Conservation (phyloP, 208 protist genomes). For the Novymonas esmeraldas region DNA sequence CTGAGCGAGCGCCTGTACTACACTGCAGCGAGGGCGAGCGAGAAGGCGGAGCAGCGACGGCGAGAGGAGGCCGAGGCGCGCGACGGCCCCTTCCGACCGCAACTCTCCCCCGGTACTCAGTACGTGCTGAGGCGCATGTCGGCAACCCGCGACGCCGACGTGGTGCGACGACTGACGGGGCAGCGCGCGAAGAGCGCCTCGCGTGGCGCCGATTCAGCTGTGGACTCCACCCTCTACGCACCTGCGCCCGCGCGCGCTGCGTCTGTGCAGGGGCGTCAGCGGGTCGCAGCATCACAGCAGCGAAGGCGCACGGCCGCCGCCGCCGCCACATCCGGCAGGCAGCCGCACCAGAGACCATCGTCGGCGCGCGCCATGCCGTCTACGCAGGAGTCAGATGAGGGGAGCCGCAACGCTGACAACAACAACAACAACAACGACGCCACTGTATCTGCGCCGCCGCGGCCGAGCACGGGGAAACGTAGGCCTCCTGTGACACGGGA, state of each 20-base stretch:
- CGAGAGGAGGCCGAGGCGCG: conserved; percentile 16
- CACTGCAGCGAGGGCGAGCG: conserved; percentile 22
- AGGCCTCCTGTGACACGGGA: conserved; percentile 11
- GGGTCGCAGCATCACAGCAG: neutral
- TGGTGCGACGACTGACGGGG: conserved; percentile 66
- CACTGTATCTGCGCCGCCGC: no score
- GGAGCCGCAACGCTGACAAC: no score
- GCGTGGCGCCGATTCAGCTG: neutral
- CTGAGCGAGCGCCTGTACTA: conserved; percentile 70
- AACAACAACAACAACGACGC: no score
- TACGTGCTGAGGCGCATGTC: conserved; percentile 43
- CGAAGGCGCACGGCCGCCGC: neutral
- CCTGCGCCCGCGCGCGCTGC: neutral
- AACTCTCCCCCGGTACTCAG: conserved; percentile 64
- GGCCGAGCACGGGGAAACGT: neutral
- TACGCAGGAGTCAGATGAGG: no score
- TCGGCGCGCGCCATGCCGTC: no score
- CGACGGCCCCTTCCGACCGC: conserved; percentile 68
- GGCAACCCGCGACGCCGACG: conserved; percentile 49
- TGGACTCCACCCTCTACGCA: conserved; percentile 6
- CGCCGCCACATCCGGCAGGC: no score
- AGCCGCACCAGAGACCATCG: no score
- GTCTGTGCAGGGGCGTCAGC: neutral
- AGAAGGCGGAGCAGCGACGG: conserved; percentile 40
- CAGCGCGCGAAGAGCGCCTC: neutral